Percentiles rank a stretch among this genome's conserved stretches.
These are phyloP conservation scores for Fusarium lateritium DNA, from an alignment of 2,329 filamentous ascomycete species.

Conservation along the genomic window DNA sequence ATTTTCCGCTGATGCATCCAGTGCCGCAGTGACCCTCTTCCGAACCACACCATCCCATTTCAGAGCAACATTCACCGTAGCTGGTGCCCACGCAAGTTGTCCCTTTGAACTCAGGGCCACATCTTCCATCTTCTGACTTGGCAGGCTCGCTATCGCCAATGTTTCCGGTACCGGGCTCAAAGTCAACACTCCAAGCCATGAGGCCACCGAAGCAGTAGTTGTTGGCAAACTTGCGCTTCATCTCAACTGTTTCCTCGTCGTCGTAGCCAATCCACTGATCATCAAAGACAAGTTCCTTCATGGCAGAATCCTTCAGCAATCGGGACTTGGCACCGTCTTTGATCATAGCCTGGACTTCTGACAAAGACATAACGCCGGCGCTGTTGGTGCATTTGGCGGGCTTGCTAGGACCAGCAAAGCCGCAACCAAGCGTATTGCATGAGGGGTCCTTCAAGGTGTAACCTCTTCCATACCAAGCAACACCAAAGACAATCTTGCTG, in stretches of 20 bases:
- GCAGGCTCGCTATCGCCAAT: not conserved
- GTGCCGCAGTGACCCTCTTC: constrained; percentile 18
- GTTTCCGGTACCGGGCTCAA: constrained; percentile 3
- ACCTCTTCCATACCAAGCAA: constrained; percentile 63
- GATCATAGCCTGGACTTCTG: constrained; percentile 51
- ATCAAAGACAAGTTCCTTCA: constrained; percentile 36
- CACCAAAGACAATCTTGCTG: constrained; percentile 61
- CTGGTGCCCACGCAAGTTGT: constrained; percentile 15
- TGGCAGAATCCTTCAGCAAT: constrained; percentile 13
- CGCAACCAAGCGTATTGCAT: constrained; percentile 49
- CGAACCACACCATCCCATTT: constrained; percentile 18
- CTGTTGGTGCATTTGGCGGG: constrained; percentile 48
- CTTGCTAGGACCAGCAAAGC: constrained; percentile 29
- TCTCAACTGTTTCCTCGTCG: constrained; percentile 45
- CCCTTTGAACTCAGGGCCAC: constrained; percentile 16
- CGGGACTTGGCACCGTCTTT: constrained; percentile 35
- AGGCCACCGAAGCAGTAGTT: constrained; percentile 29
- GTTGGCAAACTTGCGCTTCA: constrained; percentile 27
- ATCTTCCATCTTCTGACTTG: constrained; percentile 14
- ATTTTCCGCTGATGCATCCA: constrained; percentile 24
- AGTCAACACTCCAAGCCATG: constrained; percentile 39
- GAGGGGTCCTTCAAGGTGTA: constrained; percentile 54
- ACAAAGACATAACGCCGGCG: constrained; percentile 50
- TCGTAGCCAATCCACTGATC: constrained; percentile 50
- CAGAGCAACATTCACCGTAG: constrained; percentile 28